These are phyloP conservation scores for Lyophyllum atratum DNA, from an alignment of 768 basidiomycete species.

Conservation along the genomic window DNA sequence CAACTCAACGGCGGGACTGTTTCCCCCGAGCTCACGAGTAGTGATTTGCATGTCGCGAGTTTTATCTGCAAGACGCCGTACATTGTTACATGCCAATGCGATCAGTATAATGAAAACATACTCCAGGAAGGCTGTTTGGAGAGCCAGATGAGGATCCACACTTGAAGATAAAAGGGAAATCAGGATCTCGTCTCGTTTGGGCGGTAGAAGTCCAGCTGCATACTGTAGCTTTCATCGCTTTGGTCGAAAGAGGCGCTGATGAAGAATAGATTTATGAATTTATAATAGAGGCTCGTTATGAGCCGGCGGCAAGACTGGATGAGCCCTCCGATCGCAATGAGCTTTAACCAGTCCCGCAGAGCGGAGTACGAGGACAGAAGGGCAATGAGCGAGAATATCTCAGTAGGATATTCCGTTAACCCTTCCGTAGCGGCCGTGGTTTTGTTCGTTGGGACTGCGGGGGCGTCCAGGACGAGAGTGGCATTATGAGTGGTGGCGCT, in stretches of 20 bases:
- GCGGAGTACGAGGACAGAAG: conserved; percentile 40
- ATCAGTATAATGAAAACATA: conserved; percentile 24
- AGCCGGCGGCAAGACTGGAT: conserved; percentile 50
- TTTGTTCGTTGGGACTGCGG: not conserved
- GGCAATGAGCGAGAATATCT: conserved; percentile 15
- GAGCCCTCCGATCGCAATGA: conserved; percentile 52
- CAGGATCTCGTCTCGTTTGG: no score
- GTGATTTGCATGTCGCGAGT: conserved; percentile 51
- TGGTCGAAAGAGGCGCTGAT: conserved; percentile 54
- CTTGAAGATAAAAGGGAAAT: conserved; percentile 27
- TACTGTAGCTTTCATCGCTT: conserved; percentile 31
- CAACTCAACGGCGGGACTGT: conserved; percentile 25
- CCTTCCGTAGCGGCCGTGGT: conserved; percentile 14
- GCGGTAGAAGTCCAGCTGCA: not conserved
- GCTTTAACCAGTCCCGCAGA: conserved; percentile 51
- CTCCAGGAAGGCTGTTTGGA: conserved; percentile 57
- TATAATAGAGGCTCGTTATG: conserved; percentile 34
- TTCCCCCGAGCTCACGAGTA: conserved; percentile 32
- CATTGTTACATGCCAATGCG: not conserved
- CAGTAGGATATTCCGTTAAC: conserved; percentile 5
- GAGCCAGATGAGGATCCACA: conserved; percentile 62
- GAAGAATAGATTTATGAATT: conserved; percentile 44
- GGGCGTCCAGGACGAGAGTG: not conserved
- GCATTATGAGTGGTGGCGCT: not conserved
- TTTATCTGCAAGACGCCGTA: conserved; percentile 33